Base-by-base conservation (phyloP, 192 early-diverging fungal species). In the Lunasporangiospora selenospora region DNA sequence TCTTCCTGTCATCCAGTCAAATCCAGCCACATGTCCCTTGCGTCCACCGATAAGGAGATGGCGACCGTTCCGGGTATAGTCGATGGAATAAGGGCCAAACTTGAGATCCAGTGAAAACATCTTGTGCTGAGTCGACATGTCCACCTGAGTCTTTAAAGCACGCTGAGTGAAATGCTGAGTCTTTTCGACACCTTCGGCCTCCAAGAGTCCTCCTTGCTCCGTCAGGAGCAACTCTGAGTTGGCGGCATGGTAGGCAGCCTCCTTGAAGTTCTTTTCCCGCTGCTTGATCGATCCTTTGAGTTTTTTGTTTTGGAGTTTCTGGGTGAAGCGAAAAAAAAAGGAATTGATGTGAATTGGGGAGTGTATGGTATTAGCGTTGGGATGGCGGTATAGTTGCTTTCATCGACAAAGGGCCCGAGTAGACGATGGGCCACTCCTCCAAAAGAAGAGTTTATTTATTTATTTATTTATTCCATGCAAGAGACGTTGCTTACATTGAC, bases 11-110 rank as follows among this genome's bases (percentile, higher is more conserved):
- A 90, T 85, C 96, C 96, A 98, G 65, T 97, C 92, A 75, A 97
- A 91, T 1, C 90, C 87, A 3, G 93, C 93, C 57, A 98, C 59
- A 63, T 98, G 96, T 13, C 96, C 96, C 58, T 89, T 90, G 16
- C 79, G 66, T 7, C 92, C 93, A 49, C 89, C 93, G 23, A 95
- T 75, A 32, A 95, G 65, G 69, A 95, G 47, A 57, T 87, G 75
- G 31, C 79, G 73, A 46, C 95, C 95, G 71, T 96, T 95, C 11
- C 88, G 85, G 30, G 96, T 94, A 79, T 97, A 97, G 63, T 95
- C 87, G 36, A 96, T 19, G n/a, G 84, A 37, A 67, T 97, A 98
- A 11, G 95, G 93, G 12, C 95, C 95, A 75, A 94, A 92, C 5
- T 92, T 88, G 7, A 58, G 38, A 52, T 42, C 47, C 30, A 63